These are phyloP conservation scores for Tripterygium wilfordii DNA, from an alignment of 177 flowering plant genomes.

Conservation along the genomic window DNA sequence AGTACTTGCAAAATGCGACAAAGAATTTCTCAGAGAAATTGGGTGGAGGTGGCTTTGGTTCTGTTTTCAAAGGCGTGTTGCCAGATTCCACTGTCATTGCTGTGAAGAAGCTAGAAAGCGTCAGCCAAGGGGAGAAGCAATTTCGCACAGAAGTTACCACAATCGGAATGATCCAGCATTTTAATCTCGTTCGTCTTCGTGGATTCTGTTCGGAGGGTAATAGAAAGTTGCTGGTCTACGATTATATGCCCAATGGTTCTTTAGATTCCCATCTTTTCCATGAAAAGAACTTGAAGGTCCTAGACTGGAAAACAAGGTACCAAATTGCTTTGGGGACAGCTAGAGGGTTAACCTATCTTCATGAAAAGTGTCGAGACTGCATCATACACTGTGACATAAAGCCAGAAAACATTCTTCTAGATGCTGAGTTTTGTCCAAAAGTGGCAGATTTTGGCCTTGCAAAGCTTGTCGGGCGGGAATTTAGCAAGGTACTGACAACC, in stretches of 20 bases:
- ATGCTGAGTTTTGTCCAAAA: slow-evolving; percentile 35
- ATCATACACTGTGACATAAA: slow-evolving; percentile 55
- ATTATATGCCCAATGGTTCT: slow-evolving; percentile 50
- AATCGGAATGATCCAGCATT: slow-evolving; percentile 54
- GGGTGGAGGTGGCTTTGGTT: slow-evolving; percentile 54
- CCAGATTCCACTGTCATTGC: slow-evolving; percentile 41
- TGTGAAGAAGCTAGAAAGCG: slow-evolving; percentile 52
- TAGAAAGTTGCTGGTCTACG: slow-evolving; percentile 45
- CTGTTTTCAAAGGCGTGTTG: slow-evolving; percentile 49
- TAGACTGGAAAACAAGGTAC: slow-evolving; percentile 50
- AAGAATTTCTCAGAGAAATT: slow-evolving; percentile 42
- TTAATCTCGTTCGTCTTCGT: slow-evolving; percentile 47
- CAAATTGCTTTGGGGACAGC: slow-evolving; percentile 55
- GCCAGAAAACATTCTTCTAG: too few relatives aligned
- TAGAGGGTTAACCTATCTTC: slow-evolving; percentile 45
- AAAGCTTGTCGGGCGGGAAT: slow-evolving; percentile 46
- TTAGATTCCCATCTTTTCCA: slow-evolving; percentile 33
- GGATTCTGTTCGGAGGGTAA: slow-evolving; percentile 53
- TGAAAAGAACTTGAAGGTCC: slow-evolving; percentile 4
- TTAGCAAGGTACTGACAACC: slow-evolving; percentile 54
- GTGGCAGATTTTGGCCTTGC: slow-evolving; percentile 54
- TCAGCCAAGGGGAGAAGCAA: slow-evolving; percentile 62
- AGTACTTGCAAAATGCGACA: slow-evolving; percentile 31
- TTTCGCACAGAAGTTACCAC: slow-evolving; percentile 56
- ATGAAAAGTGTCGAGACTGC: too few relatives aligned